phyloP scores from a whole-genome alignment of 345 rosid genomes.

The Bretschneidera sinensis region DNA sequence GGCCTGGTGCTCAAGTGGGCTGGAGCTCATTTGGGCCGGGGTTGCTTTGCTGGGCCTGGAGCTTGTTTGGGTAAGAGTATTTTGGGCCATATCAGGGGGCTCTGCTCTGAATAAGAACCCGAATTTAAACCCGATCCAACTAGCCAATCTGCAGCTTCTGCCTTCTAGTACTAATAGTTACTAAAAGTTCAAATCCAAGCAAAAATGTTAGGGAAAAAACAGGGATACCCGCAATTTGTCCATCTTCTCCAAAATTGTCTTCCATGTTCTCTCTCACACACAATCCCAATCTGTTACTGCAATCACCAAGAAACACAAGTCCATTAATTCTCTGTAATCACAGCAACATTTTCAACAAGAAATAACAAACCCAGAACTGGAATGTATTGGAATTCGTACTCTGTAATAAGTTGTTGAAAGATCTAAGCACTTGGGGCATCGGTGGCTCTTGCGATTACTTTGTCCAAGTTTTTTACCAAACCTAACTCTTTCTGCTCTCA shows the following conservation, averaged over 20 bases:
- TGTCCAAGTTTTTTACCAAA: conserved; percentile 19
- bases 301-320: neutral
- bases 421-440: conserved; percentile 32
- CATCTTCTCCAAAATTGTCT: conserved; percentile 1
- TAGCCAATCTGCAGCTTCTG: no score
- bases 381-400: conserved; percentile 18
- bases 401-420: conserved; percentile 25
- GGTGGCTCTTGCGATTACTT: conserved; percentile 32
- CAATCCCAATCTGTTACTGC: conserved; percentile 1
- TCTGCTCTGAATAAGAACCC: no score
- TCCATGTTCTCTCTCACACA: neutral
- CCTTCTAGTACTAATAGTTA: no score
- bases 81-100: no score
- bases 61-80: no score
- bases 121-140: no score
- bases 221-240: no score
- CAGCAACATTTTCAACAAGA: neutral
- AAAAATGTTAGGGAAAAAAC: no score
- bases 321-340: neutral
- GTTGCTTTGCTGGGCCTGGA: no score
- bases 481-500: conserved; percentile 30
- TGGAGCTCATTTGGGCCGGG: no score
- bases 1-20: no score
- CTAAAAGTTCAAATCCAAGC: no score
- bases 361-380: conserved; percentile 10